A percentile compares a stretch with the other conserved stretches of the same genome.
Conservation (phyloP, 148 eudicot genomes). For the Cornus suecica region DNA sequence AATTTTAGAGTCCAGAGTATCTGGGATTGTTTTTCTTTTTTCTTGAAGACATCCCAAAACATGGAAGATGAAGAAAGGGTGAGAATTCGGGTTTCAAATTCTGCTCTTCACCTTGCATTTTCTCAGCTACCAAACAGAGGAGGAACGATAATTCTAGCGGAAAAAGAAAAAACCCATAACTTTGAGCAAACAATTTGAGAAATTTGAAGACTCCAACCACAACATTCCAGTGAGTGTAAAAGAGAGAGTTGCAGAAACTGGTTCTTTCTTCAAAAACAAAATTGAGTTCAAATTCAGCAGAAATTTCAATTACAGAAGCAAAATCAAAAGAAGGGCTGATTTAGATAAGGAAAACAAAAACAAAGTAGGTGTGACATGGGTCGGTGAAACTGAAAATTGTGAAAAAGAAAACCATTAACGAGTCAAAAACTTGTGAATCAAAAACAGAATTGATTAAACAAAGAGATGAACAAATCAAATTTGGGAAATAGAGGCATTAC, state of each 20-base stretch:
- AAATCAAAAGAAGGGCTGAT: background rate
- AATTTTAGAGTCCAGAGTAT: background rate
- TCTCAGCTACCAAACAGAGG: background rate
- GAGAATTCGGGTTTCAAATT: background rate
- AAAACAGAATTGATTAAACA: too few relatives aligned
- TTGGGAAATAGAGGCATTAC: conserved; percentile 11
- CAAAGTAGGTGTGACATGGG: background rate
- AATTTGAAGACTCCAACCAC: background rate
- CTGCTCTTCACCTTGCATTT: background rate
- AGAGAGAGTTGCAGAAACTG: conserved; percentile 1
- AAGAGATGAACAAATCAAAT: too few relatives aligned
- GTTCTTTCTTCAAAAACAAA: background rate
- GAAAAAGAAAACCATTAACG: background rate
- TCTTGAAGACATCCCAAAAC: background rate
- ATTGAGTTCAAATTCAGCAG: background rate
- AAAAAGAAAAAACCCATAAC: background rate
- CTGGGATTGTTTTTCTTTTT: too few relatives aligned
- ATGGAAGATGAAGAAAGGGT: background rate
- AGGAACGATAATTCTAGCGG: background rate
- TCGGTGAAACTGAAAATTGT: conserved; percentile 1
- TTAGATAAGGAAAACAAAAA: background rate
- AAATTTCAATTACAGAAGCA: background rate
- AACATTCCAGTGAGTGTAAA: background rate
- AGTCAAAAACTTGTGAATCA: background rate
- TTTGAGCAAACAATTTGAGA: background rate